Base-by-base conservation (phyloP, 441 rosid genomes). In the Pelargonium myrrhifolium region DNA sequence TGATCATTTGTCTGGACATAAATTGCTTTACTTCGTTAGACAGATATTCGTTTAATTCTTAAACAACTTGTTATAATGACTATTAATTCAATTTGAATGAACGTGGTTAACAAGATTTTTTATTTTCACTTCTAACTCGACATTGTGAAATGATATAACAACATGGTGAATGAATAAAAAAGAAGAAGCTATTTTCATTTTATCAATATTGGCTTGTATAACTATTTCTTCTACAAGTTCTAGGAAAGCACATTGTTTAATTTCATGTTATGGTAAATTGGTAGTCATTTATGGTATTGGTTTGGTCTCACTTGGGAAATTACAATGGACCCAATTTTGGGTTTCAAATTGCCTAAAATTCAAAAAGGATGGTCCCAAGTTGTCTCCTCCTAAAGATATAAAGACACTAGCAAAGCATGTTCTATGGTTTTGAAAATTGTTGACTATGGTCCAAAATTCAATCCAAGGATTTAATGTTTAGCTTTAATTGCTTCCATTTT, bases 381-480 rank as follows among this genome's bases (percentile, higher is more conserved):
- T 51, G 58, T 51, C 58, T 20, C 58, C 21, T 51, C 58, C 58
- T 15, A 51, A 15, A 51, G 58, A 51, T 51, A 15, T n/a, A 51
- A 15, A 18, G 58, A 51, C 55, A 47, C 55, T n/a, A 47, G 3
- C 55, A 47, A 47, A 17, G 17, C 58, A 51, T 51, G 58, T 51
- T 51, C 9, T 51, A n/a, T 51, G 21, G 21, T 15, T 51, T 8
- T 47, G 4, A 15, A 51, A 51, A 51, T 4, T 18, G 58, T 18
- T 51, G 0, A 3, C 6, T 11, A 6, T 47, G 58, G 20, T n/a
- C 17, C 58, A 51, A 51, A 24, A 24, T 24, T 24, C 26, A 24
- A 24, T 24, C 15, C 21, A 15, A 51, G 15, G 58, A 51, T n/a
- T 51, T 3, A 15, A 15, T n/a, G 21, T 15, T 15, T 15, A 15